Base-by-base conservation (phyloP, 169 alveolate genomes). In the Eimeria praecox region DNA sequence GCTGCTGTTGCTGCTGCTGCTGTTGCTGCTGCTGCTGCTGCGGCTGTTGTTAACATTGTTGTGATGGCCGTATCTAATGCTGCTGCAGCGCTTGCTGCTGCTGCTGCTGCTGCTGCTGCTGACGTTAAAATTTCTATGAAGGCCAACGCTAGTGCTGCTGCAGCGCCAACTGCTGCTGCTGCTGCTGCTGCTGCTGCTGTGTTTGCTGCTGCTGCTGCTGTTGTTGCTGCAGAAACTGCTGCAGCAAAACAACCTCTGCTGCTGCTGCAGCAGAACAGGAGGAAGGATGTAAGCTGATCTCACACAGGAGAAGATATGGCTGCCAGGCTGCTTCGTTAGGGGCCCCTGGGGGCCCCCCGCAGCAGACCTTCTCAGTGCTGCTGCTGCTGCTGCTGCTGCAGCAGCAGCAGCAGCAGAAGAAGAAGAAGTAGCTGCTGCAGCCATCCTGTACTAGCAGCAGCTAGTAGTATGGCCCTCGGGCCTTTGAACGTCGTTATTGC, bases 61-160 rank as follows among this genome's bases (percentile, higher is more conserved):
- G 10, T 20, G 6, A 64, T n/a, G 10, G 75, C 75, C 18, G 18
- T 73, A 22, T 20, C 49, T n/a, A 40, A 40, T 73, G 85, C 85
- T 38, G 85, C 22, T 73, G 85, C 54, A 22, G 85, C 42, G 3
- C 49, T 24, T 33, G 35, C 22, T 33, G 85, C 42, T 73, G 85
- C 85, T 33, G 85, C 85, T 73, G 85, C 44, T 73, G 85, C 46
- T 73, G 44, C 85, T 73, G 85, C 46, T 73, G 78, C 78, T 24
- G 78, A 8, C 9, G 30, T 66, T 66, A 30, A 8, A 22, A 18
- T 30, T 5, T 66, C 38, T 66, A 10, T n/a, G n/a, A n/a, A n/a
- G n/a, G n/a, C n/a, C n/a, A n/a, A n/a, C n/a, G n/a, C n/a, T 52
- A 14, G 59, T 52, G 59, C 59, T 52, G 14, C 59, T 52, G 66